Evolutionary conservation across 2,329 filamentous ascomycete genomes (phyloP).

Genomic region (Diplodia seriata): DNA sequence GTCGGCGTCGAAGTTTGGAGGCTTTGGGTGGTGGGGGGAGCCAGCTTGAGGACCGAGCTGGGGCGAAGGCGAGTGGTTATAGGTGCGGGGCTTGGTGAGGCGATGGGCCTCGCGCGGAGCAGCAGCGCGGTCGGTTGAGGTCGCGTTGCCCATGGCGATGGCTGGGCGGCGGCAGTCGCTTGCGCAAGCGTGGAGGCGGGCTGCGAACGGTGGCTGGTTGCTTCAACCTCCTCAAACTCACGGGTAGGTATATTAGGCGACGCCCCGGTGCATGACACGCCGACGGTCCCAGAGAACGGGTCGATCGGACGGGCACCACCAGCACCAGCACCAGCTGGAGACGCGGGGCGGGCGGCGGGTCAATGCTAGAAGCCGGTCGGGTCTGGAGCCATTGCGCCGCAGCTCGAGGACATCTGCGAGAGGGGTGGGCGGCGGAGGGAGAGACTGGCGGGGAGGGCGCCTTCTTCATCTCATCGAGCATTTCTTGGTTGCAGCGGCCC

Average conservation of each 20-base stretch:
- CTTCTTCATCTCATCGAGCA: background rate
- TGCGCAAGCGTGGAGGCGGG: background rate
- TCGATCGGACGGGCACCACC: background rate
- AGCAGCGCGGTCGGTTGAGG: conserved; percentile 8
- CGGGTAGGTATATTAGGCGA: conserved; percentile 12
- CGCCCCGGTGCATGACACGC: conserved; percentile 17
- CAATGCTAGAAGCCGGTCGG: background rate
- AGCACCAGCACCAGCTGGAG: no score
- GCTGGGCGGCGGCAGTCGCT: conserved; percentile 23
- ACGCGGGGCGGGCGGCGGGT: background rate
- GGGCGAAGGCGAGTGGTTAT: conserved; percentile 23
- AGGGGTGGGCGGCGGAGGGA: background rate
- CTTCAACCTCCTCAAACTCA: background rate
- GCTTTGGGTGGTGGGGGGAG: background rate
- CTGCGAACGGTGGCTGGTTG: conserved; percentile 7
- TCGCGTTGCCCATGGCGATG: conserved; percentile 25
- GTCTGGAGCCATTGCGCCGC: background rate
- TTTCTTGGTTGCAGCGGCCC: background rate
- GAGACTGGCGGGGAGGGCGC: background rate
- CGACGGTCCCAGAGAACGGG: background rate
- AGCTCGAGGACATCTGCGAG: background rate
- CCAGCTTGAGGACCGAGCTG: conserved; percentile 4
- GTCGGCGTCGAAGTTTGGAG: conserved; percentile 22
- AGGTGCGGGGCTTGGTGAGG: conserved; percentile 26
- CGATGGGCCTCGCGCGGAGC: conserved; percentile 3